Evolutionary conservation across 345 rosid species (phyloP).

Genomic region (Eucalyptus polybractea): DNA sequence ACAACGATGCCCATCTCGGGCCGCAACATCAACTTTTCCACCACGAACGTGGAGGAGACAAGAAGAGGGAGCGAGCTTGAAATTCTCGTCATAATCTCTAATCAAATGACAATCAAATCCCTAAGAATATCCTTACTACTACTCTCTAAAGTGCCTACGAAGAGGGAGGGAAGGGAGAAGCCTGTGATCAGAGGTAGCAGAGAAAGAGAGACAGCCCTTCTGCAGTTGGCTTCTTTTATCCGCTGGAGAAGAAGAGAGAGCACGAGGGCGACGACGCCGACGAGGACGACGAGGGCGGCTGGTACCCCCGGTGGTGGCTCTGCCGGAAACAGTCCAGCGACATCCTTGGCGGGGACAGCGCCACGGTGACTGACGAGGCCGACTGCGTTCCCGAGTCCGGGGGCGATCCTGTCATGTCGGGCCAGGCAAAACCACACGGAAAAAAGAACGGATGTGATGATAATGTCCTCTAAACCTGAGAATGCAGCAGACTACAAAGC

Average conservation of each 20-base stretch:
- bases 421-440: not conserved
- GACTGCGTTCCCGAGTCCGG: conserved; percentile 49
- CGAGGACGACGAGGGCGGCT: conserved; percentile 13
- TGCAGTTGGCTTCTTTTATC: not conserved
- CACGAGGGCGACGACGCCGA: conserved; percentile 57
- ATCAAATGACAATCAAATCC: not conserved
- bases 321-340: conserved; percentile 75
- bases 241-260: conserved; percentile 62
- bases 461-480: not conserved
- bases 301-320: conserved; percentile 19
- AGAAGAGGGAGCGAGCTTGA: not conserved
- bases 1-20: not conserved
- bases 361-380: conserved; percentile 43
- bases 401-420: conserved; percentile 25
- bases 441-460: not conserved
- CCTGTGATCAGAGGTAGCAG: not conserved
- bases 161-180: not conserved
- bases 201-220: not conserved
- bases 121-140: not conserved
- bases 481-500: not conserved
- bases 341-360: conserved; percentile 60
- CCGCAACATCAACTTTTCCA: not conserved
- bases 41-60: not conserved
- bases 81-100: not conserved
- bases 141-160: not conserved